Base-by-base conservation (phyloP, 2,329 filamentous ascomycete genomes). In the Aspergillus terreus region DNA sequence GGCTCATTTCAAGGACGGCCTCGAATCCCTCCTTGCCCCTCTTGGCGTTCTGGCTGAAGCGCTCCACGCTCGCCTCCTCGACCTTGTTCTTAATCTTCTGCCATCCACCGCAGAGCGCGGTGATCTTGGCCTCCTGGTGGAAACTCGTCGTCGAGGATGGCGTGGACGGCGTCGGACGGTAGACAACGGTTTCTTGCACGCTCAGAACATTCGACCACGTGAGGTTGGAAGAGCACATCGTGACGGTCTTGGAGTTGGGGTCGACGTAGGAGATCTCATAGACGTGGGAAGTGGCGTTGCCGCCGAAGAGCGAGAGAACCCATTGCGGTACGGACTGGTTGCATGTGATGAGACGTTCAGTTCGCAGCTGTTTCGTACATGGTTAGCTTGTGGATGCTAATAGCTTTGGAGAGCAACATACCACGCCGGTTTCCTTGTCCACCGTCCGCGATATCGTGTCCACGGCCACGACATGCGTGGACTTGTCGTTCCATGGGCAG, bases 401-500 rank as follows among this genome's bases (percentile, higher is more conserved):
- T 6, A 15, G 19, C 33, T 15, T 46, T 32, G 36, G 15, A 42
- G 23, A 19, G 43, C 21, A 43, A 76, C 82, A 74, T 72, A 86
- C 83, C 63, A 90, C 87, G 64, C 85, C 84, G 38, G 85, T 87
- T 11, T 67, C 63, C 6, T 82, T 71, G 64, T 88, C 84, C 36
- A 89, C 76, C 9, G 71, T 71, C 57, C 94, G 88, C 48, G 85
- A 87, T 63, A 99, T 75, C 12, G 92, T 97, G 76, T 99, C 94
- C 66, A 97, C 94, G 60, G 90, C 92, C 60, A 95, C 85, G 60
- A 99, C 94, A 73, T 99, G 94, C 38, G 91, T 90, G n/a, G 89
- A 92, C 76, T 96, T 94, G 72, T 96, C 88, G 78, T 99, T 99
- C 92, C 94, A 97, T 17, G 92, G 92, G 66, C 90, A 95, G 76